Percentiles rank a stretch among this genome's conserved stretches.
Evolutionary conservation across 768 basidiomycete species (phyloP).

Genomic region (Zangia roseola): DNA sequence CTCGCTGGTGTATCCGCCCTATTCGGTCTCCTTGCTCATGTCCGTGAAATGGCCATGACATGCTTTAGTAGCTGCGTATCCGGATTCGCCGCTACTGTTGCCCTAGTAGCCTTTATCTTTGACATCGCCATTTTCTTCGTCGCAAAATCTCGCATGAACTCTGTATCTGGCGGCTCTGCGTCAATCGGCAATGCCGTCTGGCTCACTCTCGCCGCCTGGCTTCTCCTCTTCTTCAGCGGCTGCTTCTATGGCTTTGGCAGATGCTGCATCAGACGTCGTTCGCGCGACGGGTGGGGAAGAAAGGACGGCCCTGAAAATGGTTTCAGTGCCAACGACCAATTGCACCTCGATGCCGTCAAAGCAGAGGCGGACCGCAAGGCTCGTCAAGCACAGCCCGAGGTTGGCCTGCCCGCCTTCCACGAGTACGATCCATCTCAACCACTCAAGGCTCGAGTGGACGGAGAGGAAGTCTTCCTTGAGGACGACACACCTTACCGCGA

Average conservation of each 20-base stretch:
- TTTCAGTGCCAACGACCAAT: slow-evolving; percentile 50
- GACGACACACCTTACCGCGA: slow-evolving; percentile 40
- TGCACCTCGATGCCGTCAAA: slow-evolving; percentile 83
- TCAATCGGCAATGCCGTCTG: slow-evolving; percentile 86
- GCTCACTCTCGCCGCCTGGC: slow-evolving; percentile 84
- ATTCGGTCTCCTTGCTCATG: slow-evolving; percentile 85
- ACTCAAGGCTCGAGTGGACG: slow-evolving; percentile 57
- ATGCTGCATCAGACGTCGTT: slow-evolving; percentile 72
- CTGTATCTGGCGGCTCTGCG: slow-evolving; percentile 69
- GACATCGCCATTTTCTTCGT: slow-evolving; percentile 91
- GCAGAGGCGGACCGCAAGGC: slow-evolving; percentile 85
- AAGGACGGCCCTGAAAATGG: slow-evolving; percentile 34
- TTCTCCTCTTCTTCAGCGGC: slow-evolving; percentile 86
- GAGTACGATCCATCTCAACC: slow-evolving; percentile 64
- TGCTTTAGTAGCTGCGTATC: slow-evolving; percentile 82
- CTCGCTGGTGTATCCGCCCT: slow-evolving; percentile 69
- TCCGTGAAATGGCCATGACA: slow-evolving; percentile 82
- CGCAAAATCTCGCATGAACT: slow-evolving; percentile 80
- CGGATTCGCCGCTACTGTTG: slow-evolving; percentile 73
- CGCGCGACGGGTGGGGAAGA: slow-evolving; percentile 39
- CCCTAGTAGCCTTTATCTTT: slow-evolving; percentile 88
- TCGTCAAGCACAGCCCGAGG: slow-evolving; percentile 54
- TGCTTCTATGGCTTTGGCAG: slow-evolving; percentile 85
- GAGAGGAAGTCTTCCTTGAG: slow-evolving; percentile 57
- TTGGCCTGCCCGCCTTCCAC: slow-evolving; percentile 72